Base-by-base conservation (phyloP, 805 yeast species). In the Suhomyces emberorum region DNA sequence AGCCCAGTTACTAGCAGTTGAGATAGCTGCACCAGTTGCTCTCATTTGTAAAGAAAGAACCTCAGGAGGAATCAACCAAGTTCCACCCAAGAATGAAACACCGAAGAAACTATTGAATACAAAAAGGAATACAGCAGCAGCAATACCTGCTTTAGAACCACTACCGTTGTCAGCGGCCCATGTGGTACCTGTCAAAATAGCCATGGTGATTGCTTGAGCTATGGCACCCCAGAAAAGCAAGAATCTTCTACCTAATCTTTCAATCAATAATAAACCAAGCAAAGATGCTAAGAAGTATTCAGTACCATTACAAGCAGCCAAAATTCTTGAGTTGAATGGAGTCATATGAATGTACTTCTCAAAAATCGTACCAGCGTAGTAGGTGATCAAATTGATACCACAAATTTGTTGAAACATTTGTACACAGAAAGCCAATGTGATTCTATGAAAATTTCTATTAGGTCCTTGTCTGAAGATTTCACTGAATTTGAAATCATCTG, bases 51-150 rank as follows among this genome's bases (percentile, higher is more conserved):
- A 62, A 2, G 84, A 75, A 34, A 73, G 63, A 24, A 79, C 57
- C 50, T 79, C 85, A 4, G 84, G 78, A n/a, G 77, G 78, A 38
- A 72, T 74, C 43, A 78, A 54, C 84, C 84, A 79, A 28, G 84
- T 77, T 25, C 77, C 64, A 14, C 52, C 63, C 48, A 79, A 77
- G 63, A 47, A 67, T n/a, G 80, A 64, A 43, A 73, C 57, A 27
- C 76, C 83, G 51, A 79, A 77, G 56, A 72, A 69, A 42, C 55
- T 63, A 32, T 52, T 52, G 33, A 44, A 44, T 9, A 67, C 59
- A 43, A 72, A 74, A 36, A 74, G 62, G 50, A 81, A 81, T n/a
- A 79, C 75, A 7, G 84, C 86, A 14, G 86, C 86, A 51, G 80
- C 87, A 50, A 75, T 71, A 30, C 64, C 77, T 4, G 68, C 72